Percentiles rank a stretch among this genome's conserved stretches.
Evolutionary conservation across 495 filamentous ascomycete genomes (phyloP).

Genomic region (Hapsidospora chrysogenum): DNA sequence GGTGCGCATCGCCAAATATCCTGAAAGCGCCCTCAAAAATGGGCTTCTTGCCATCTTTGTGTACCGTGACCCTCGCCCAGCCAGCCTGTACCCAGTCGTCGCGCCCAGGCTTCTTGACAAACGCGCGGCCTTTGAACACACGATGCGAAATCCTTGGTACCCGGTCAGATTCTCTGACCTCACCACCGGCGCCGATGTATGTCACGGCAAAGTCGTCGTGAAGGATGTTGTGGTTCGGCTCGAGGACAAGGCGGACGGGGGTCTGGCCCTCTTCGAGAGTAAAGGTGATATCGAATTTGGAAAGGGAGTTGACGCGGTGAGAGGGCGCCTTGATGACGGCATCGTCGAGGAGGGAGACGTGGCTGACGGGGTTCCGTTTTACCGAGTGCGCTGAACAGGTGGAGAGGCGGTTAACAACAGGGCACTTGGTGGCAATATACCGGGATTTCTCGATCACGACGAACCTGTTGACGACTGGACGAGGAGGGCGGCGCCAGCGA

Average conservation of each 20-base stretch:
- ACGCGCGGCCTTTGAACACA: conserved; percentile 69
- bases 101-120: conserved; percentile 42
- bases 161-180: conserved; percentile 37
- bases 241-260: conserved; percentile 60
- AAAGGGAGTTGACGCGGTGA: conserved; percentile 59
- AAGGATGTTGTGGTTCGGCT: conserved; percentile 87
- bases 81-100: conserved; percentile 63
- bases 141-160: conserved; percentile 57
- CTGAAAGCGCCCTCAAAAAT: conserved; percentile 88
- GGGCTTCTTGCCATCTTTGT: conserved; percentile 57
- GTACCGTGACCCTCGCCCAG: conserved; percentile 69
- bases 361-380: conserved; percentile 57
- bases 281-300: conserved; percentile 73
- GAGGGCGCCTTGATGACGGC: conserved; percentile 62
- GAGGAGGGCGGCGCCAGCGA: conserved; percentile 13
- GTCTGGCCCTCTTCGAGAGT: conserved; percentile 37
- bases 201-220: conserved; percentile 55
- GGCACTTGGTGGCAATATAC: too few species aligned
- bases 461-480: conserved; percentile 15
- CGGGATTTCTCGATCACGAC: too few species aligned
- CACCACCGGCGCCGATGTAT: conserved; percentile 55
- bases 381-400: conserved; percentile 49
- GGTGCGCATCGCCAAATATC: conserved; percentile 64
- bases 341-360: conserved; percentile 57
- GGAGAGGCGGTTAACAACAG: too few species aligned